Percentiles rank a stretch among this genome's conserved stretches.
phyloP scores from a whole-genome alignment of 768 basidiomycete species.

The Cystoderma amianthinum region DNA sequence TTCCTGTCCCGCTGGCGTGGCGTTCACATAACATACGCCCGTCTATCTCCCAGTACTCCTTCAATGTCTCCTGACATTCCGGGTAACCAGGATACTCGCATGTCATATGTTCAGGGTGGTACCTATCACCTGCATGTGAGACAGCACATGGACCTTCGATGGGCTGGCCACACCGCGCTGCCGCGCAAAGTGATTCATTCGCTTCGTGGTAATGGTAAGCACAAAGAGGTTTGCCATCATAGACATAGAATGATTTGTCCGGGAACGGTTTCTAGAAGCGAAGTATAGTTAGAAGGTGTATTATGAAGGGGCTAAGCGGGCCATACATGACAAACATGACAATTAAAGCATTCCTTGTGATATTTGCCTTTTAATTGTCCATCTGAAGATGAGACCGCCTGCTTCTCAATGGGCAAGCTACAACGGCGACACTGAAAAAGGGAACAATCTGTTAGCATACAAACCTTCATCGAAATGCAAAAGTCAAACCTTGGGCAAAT shows the following conservation, averaged over 20 bases:
- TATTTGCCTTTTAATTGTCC: constrained; percentile 96
- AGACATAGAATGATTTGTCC: constrained; percentile 87
- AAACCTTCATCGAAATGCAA: constrained; percentile 2
- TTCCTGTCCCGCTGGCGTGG: constrained; percentile 42
- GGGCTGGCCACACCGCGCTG: constrained; percentile 72
- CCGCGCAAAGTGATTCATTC: constrained; percentile 83
- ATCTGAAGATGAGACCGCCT: constrained; percentile 86
- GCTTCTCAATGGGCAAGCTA: constrained; percentile 79
- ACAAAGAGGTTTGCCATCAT: constrained; percentile 85
- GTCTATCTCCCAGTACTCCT: constrained; percentile 89
- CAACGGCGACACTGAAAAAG: constrained; percentile 75
- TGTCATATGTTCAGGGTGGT: constrained; percentile 83
- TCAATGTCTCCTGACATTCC: constrained; percentile 48
- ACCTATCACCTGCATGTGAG: constrained; percentile 72
- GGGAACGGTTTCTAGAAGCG: constrained; percentile 76
- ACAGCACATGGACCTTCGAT: constrained; percentile 94
- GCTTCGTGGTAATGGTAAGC: constrained; percentile 91
- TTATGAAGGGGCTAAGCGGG: constrained; percentile 2
- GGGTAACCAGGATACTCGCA: constrained; percentile 62
- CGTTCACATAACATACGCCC: constrained; percentile 81
- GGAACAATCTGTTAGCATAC: background rate
- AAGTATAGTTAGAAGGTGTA: background rate
- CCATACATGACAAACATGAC: constrained; percentile 71
- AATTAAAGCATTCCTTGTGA: constrained; percentile 88
- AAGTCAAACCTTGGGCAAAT: constrained; percentile 74